Evolutionary conservation across 345 rosid species (phyloP).

Genomic region (Pistacia integerrima): DNA sequence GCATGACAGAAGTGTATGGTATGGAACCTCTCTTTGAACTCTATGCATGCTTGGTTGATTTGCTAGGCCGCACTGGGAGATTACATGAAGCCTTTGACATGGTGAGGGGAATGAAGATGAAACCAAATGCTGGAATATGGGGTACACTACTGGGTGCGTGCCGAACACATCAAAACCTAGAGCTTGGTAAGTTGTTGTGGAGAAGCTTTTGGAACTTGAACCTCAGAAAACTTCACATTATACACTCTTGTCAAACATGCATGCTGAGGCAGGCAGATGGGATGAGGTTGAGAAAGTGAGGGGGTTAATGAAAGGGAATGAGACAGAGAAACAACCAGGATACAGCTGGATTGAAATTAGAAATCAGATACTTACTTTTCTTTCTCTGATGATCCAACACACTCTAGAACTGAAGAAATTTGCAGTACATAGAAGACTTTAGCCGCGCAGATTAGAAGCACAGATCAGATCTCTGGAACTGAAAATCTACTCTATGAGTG

Average conservation of each 20-base stretch:
- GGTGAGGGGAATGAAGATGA: slow-evolving; percentile 7
- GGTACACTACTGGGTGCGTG: slow-evolving; percentile 7
- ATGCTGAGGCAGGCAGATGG: slow-evolving; percentile 18
- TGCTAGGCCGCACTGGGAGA: slow-evolving; percentile 1
- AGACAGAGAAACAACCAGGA: slow-evolving; percentile 2
- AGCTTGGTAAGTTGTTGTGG: background rate
- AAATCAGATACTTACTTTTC: slow-evolving; percentile 1
- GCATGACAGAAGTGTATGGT: background rate
- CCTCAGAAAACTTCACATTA: background rate
- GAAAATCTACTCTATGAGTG: background rate
- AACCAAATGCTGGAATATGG: slow-evolving; percentile 12
- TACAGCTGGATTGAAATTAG: slow-evolving; percentile 10
- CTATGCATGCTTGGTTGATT: slow-evolving; percentile 11
- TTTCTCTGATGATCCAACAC: background rate
- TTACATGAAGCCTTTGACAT: slow-evolving; percentile 8
- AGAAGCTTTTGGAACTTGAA: slow-evolving; percentile 13
- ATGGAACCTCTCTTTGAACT: slow-evolving; percentile 8
- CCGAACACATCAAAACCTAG: background rate
- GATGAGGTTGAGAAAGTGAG: slow-evolving; percentile 18
- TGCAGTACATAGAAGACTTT: background rate
- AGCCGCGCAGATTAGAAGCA: background rate
- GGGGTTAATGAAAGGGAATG: slow-evolving; percentile 6
- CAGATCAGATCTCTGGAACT: background rate
- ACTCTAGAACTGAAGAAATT: background rate
- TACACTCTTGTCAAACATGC: slow-evolving; percentile 14